phyloP scores from a whole-genome alignment of 1,284 basidiomycete species.

The Cryptococcus sp. region DNA sequence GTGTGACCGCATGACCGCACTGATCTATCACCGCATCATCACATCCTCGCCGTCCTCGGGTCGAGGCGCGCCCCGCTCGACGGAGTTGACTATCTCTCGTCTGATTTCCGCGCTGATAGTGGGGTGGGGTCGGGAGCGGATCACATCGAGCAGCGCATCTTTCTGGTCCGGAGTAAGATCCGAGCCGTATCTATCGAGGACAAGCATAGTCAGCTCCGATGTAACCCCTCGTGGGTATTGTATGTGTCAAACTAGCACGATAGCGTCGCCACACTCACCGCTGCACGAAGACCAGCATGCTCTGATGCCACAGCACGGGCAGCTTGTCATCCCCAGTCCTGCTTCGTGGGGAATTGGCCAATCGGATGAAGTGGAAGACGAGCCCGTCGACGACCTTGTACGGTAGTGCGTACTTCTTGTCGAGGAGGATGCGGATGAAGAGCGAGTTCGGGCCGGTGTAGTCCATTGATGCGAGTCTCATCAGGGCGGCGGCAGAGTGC shows the following conservation, averaged over 20 bases:
- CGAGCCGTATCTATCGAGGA: slow-evolving; percentile 76
- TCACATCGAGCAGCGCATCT: slow-evolving; percentile 91
- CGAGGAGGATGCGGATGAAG: slow-evolving; percentile 93
- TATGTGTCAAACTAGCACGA: slow-evolving; percentile 6
- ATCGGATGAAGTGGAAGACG: slow-evolving; percentile 96
- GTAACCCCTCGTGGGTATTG: background rate
- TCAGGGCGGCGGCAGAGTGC: slow-evolving; percentile 92
- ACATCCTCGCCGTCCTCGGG: slow-evolving; percentile 49
- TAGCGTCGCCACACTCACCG: slow-evolving; percentile 59
- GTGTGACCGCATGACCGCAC: background rate
- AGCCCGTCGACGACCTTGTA: slow-evolving; percentile 98
- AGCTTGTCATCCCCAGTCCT: slow-evolving; percentile 64
- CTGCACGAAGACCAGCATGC: slow-evolving; percentile 90
- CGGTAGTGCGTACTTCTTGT: slow-evolving; percentile 97
- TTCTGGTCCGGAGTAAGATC: slow-evolving; percentile 98
- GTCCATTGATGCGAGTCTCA: slow-evolving; percentile 94
- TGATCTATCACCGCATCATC: slow-evolving; percentile 32
- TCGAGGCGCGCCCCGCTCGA: slow-evolving; percentile 56
- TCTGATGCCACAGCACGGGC: slow-evolving; percentile 98
- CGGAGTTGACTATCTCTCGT: slow-evolving; percentile 66
- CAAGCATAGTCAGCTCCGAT: background rate
- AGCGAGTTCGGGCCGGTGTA: slow-evolving; percentile 94
- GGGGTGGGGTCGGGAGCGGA: slow-evolving; percentile 81
- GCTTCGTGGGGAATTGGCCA: slow-evolving; percentile 83
- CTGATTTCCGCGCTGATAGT: slow-evolving; percentile 90